Percentiles rank a stretch among this genome's conserved stretches.
Conservation (phyloP, 305 asterid genomes). For the Fraxinus velutina region DNA sequence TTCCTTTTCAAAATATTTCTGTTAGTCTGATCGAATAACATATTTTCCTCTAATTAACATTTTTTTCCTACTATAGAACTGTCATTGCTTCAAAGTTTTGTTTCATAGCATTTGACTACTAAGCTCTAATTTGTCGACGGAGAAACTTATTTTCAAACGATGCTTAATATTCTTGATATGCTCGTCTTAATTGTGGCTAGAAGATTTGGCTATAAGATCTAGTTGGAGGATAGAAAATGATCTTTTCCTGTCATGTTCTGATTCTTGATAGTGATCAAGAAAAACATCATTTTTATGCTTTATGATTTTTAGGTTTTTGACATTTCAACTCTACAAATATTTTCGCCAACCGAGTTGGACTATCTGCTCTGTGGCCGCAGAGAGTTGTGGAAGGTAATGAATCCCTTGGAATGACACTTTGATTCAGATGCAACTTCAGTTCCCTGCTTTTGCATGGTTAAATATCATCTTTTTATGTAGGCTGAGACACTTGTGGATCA, state of each 20-base stretch:
- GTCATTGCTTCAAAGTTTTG: neutral
- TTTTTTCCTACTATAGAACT: neutral
- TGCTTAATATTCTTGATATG: neutral
- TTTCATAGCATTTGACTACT: neutral
- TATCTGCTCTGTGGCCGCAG: conserved; percentile 93
- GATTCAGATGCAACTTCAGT: conserved; percentile 3
- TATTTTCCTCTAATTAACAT: neutral
- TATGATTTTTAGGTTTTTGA: conserved; percentile 68
- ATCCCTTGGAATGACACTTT: conserved; percentile 10
- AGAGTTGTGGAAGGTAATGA: conserved; percentile 90
- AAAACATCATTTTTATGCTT: neutral
- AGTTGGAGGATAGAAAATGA: neutral
- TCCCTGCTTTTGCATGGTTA: conserved; percentile 20
- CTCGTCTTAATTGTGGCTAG: neutral
- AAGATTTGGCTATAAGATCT: neutral
- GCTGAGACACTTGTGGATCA: conserved; percentile 84
- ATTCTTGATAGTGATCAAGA: neutral
- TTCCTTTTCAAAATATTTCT: neutral
- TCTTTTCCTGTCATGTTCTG: neutral
- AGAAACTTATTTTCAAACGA: neutral
- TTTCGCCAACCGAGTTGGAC: conserved; percentile 91
- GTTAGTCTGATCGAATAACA: neutral
- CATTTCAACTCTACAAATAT: conserved; percentile 76
- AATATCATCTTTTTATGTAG: conserved; percentile 40
- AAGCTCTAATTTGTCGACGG: neutral